Evolutionary conservation across 2,329 filamentous ascomycete species (phyloP), one percentile per base, ranked within the genome.

Genomic region (Cladosporium sp.): DNA sequence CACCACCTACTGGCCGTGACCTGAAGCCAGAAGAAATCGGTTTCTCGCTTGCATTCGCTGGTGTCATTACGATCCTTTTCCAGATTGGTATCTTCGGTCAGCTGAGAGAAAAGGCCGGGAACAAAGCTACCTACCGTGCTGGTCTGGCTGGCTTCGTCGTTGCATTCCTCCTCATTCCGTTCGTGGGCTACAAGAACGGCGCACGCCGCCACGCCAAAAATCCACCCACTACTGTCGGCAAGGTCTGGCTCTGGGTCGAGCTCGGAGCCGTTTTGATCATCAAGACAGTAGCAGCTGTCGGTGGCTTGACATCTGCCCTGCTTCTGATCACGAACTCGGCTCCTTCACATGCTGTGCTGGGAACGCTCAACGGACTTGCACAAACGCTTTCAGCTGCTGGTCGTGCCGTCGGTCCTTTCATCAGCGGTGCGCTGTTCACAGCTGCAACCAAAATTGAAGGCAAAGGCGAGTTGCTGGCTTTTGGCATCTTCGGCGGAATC

Each of bases 341-440:
- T 0, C 90, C 92, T 0, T 91, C 92, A 7, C 84, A 93, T 72
- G 86, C 88, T 5, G 92, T 90, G 0, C 82, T 99, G 0, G 94
- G 94, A 3, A 92, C 90, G 0, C 81, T 99, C 25, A 97, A 99
- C 69, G 94, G 94, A 9, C 83, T 97, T 34, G 94, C 94, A 0
- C 94, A 99, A 74, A 96, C 92, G 0, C 84, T 99, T 0, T 96
- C 91, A 0, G 94, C 94, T 0, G 90, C 90, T 0, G 94, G 94
- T 8, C 86, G 94, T 60, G 92, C 92, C 43, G 83, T 91, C 0
- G 94, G 94, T 0, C 94, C 94, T 0, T 92, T 97, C 64, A 78
- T 96, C 0, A 94, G 92, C 0, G 94, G 94, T 0, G 87, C 87
- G 0, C 78, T 99, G 0, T 99, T 96, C 73, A 90, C 90, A 0